Evolutionary conservation across 495 filamentous ascomycete species (phyloP), one percentile per base, ranked within the genome.

Genomic region (Immersiella caudata): DNA sequence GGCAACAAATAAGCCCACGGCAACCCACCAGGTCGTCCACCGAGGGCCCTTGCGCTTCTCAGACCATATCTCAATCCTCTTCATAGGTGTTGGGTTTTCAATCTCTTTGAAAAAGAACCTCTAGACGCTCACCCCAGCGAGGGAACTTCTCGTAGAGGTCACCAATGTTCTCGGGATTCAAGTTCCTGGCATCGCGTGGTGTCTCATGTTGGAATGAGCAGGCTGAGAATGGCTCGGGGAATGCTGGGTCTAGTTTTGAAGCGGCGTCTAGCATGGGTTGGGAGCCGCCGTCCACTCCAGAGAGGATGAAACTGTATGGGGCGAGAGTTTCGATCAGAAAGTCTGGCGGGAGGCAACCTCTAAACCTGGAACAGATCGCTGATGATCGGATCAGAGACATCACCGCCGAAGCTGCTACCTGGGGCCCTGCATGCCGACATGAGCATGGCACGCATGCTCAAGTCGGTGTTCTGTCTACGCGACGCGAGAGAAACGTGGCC

Each of bases 21-120:
- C 63, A 24, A 62, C 60, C 22, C 67, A 69, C 63, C 67, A 69
- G 35, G 65, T 61, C 22, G 67, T 69, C 22, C 65, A 69, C 12
- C 67, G 62, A 22, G 67, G 67, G 57, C 59, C 62, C 29, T 35
- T 69, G 29, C 63, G 59, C 16, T 35, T 61, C 36, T 66, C 67
- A 20, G 67, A 40, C 67, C 67, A 69, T 8, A 57, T 35, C 60
- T 65, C 67, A 9, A 62, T 65, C 24, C n/a, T 33, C 22, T 57
- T 66, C 22, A 69, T 52, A 2, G 67, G 67, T 1, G 67, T 62
- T 6, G 67, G 67, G 50, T 69, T 62, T 22, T 69, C 67, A 8
- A 58, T 62, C 33, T 69, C 63, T 20, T 57, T 66, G 55, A 46
- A 66, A 29, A n/a, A 69, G 62, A 35, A 50, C 46, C 27, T 69